Evolutionary conservation across 2,329 filamentous ascomycete genomes (phyloP), one percentile per base, ranked within the genome.

Genomic region (Colletotrichum scovillei): DNA sequence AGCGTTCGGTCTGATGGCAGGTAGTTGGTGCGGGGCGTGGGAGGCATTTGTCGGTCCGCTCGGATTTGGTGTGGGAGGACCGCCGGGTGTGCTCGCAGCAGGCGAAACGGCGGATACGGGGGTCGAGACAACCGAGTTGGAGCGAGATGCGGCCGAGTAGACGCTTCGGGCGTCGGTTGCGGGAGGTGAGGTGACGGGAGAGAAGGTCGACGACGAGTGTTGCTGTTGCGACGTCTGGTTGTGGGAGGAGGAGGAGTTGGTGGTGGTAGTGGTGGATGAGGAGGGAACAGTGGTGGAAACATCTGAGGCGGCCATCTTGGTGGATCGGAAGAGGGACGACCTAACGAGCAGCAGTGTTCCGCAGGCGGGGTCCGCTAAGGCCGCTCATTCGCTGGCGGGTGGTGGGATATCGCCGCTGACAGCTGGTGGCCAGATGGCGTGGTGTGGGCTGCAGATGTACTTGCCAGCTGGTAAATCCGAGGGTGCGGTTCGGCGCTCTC

Each of bases 1-100:
- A 67, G 75, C 67, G 62, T 76, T 70, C 46, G 69, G 74, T 72
- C 74, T 64, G 60, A 75, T 75, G 26, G 73, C 67, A n/a, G 74
- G 73, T 5, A 74, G 68, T 26, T 63, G 72, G 30, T 63, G 62
- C 56, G 69, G 60, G 42, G 74, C 63, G 66, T 73, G 59, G 58
- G 73, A 73, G 53, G 73, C 68, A 74, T 74, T 73, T 67, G 73
- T 62, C 67, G 70, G 63, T 12, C 65, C 56, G 73, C 35, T 62
- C 57, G 71, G 9, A 46, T 52, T 67, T 53, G 72, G 65, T 19
- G 72, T 69, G 11, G 74, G 65, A n/a, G 69, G 62, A 35, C 64
- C 67, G 16, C 56, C 60, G 22, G 67, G 58, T 24, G 69, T 70
- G 28, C 66, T 70, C 11, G 71, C 60, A 5, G 72, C 22, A 38